Base-by-base conservation (phyloP, 1,284 basidiomycete species). In the Marasmius sp. region DNA sequence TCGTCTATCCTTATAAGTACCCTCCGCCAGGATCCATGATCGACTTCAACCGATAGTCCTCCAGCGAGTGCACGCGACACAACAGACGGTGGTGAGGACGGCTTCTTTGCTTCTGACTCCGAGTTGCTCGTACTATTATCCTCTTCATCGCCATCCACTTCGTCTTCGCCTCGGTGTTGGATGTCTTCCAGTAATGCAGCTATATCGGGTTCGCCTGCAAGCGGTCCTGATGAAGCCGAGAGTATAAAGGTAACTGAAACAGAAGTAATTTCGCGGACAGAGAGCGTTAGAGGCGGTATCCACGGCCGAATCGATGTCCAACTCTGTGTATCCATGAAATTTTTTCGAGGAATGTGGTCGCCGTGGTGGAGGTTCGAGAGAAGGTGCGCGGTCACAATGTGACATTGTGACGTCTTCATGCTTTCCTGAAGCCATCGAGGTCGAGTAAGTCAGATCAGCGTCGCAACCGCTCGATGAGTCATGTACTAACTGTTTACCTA, bases 221-320 rank as follows among this genome's bases (percentile, higher is more conserved):
- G 76, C 69, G 64, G 82, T 74, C 39, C 36, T 37, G 52, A 54
- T 18, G 78, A 77, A 3, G 87, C 86, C 0, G 88, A 85, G 37
- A 93, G 82, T 61, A 89, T 82, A 72, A 93, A 92, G 0, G 91
- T 89, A 12, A 84, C 90, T 1, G 89, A 92, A 58, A 93, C 90
- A 0, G 91, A 92, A 37, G 91, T 91, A 57, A 93, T 86, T 76
- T 93, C 91, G 52, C 85, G 82, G 33, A 92, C 87, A 22, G 82
- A 77, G 14, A 93, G 82, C 1, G 85, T 80, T 18, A 92, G 78
- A 39, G 85, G 85, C 39, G 87, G 87, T 6, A 81, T 80, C 86
- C 89, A 92, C 10, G 90, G 91, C n/a, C 89, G 82, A 66, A 92
- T 85, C 12, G 87, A 77, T 64, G 85, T 86, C 91, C 90, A 92